These are phyloP conservation scores for Kwoniella sp. DNA, from an alignment of 768 basidiomycete species.

Conservation along the genomic window DNA sequence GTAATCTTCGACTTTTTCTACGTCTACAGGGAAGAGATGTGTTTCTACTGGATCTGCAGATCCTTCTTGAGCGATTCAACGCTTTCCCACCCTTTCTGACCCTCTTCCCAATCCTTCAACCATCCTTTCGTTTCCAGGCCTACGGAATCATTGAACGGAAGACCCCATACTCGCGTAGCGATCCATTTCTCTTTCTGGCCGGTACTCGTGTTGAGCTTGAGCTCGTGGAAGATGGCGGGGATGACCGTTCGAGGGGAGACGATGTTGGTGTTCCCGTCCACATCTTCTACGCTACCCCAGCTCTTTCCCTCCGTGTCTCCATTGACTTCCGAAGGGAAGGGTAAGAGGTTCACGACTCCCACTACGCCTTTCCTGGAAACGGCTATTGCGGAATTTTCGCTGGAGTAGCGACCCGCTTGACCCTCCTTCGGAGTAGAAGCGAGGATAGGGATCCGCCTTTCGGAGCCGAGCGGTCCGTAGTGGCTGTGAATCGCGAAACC, in stretches of 20 bases:
- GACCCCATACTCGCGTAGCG: conserved; percentile 66
- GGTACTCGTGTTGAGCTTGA: conserved; percentile 34
- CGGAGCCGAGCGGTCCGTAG: conserved; percentile 46
- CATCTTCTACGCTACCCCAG: conserved; percentile 61
- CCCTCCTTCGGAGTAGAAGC: conserved; percentile 45
- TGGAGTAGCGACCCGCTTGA: conserved; percentile 1
- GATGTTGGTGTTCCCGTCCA: conserved; percentile 72
- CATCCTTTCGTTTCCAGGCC: conserved; percentile 16
- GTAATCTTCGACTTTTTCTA: too few relatives aligned
- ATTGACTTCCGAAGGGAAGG: background rate
- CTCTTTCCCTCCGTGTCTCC: conserved; percentile 30
- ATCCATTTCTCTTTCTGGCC: conserved; percentile 62
- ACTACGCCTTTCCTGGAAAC: conserved; percentile 17
- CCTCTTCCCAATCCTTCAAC: conserved; percentile 18
- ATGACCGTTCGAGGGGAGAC: conserved; percentile 69
- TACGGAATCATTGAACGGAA: conserved; percentile 55
- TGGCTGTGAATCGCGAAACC: conserved; percentile 72
- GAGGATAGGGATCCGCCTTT: conserved; percentile 22
- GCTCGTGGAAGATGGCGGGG: conserved; percentile 64
- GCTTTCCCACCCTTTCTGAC: conserved; percentile 13
- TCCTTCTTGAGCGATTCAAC: conserved; percentile 24
- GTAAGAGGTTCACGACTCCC: conserved; percentile 55
- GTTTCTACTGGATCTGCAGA: conserved; percentile 3
- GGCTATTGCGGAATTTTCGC: conserved; percentile 31
- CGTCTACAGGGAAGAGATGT: too few relatives aligned